Base-by-base conservation (phyloP, 78 protist genomes). In the Acrasis kona region DNA sequence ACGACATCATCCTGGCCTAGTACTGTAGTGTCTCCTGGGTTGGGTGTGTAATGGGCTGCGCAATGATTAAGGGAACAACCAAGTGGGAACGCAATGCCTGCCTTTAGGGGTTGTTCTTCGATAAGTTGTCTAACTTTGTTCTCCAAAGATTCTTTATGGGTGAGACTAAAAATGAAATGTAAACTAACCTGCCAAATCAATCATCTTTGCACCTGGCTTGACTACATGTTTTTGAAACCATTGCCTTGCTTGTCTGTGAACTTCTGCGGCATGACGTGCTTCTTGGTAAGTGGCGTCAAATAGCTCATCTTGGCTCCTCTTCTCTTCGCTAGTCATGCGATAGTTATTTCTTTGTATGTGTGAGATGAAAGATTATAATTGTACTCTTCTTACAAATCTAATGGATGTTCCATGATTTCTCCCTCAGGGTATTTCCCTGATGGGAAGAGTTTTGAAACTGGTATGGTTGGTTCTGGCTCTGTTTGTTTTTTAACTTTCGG, bases 1-100 rank as follows among this genome's bases (percentile, higher is more conserved):
- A 90, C 39, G 31, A 97, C 96, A 76, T 95, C 98, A 67, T 80
- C 93, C 61, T 91, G 31, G 73, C 82, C 72, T 72, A 97, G 84
- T 19, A 95, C 93, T 1, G 96, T 93, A 75, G 86, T 89, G 84
- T 97, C 99, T 10, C 98, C 99, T 0, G 92, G n/a, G 75, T 96
- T 96, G 41, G 99, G 99, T 32, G 99, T 95, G 50, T 40, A 96
- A 82, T 97, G 99, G 28, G 99, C 99, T 0, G 99, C 99, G 27
- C 71, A 74, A 73, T 89, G 71, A 81, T 97, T 96, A 73, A 97
- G 28, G 9, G 96, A 91, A 78, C 93, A 89, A 50, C 98, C 96
- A 2, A 95, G 90, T 41, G 98, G 98, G 78, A 95, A 95, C 1
- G 92, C 98, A 30, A 78, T 69, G 65, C 98, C 98, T 19, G 86